Evolutionary conservation across 345 rosid species (phyloP).

Genomic region (Salix suchowensis): DNA sequence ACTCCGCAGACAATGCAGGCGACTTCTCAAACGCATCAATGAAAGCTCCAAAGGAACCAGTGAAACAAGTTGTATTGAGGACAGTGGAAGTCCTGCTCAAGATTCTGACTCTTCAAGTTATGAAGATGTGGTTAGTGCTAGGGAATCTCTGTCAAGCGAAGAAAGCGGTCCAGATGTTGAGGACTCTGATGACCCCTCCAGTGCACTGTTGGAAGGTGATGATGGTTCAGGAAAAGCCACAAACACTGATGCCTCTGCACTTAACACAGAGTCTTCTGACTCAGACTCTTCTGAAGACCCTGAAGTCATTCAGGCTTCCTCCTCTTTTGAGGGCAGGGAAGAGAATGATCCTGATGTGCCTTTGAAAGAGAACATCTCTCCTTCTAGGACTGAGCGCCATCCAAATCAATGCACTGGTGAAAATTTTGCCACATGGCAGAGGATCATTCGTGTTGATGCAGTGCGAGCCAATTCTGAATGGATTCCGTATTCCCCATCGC

Average conservation of each 20-base stretch:
- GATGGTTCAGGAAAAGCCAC: conserved; percentile 38
- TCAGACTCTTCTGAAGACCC: conserved; percentile 73
- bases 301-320: conserved; percentile 45
- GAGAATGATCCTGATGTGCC: conserved; percentile 32
- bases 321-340: conserved; percentile 39
- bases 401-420: conserved; percentile 39
- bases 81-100: conserved; percentile 37
- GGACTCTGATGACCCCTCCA: conserved; percentile 46
- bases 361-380: conserved; percentile 32
- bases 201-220: conserved; percentile 50
- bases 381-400: conserved; percentile 28
- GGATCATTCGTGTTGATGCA: conserved; percentile 95
- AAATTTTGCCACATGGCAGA: conserved; percentile 79
- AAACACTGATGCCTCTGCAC: conserved; percentile 50
- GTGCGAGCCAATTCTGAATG: conserved; percentile 91
- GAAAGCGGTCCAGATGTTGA: conserved; percentile 49
- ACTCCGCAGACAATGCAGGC: conserved; percentile 66
- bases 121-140: conserved; percentile 69
- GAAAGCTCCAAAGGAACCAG: conserved; percentile 35
- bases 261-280: conserved; percentile 70
- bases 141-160: conserved; percentile 63
- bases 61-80: conserved; percentile 25
- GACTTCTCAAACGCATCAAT: conserved; percentile 39
- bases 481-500: conserved; percentile 53
- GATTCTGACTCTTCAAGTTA: conserved; percentile 54